Evolutionary conservation across 345 rosid species (phyloP).

Genomic region (Corymbia maculata): DNA sequence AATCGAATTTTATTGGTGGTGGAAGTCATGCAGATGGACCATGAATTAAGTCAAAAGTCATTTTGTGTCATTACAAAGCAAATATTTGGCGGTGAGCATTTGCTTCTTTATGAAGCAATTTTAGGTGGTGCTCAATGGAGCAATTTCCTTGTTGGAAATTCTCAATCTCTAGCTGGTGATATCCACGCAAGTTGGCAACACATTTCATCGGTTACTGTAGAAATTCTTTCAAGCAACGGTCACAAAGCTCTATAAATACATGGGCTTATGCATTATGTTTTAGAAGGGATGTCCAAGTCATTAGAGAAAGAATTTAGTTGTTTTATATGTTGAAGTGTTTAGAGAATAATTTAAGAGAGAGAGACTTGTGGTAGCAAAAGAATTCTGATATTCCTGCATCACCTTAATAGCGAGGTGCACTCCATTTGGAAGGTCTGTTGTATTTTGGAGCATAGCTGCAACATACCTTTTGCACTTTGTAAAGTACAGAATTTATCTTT

Average conservation of each 20-base stretch:
- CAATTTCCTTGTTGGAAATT: neutral
- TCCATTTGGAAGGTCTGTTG: neutral
- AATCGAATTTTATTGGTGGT: neutral
- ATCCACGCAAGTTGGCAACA: neutral
- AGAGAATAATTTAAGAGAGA: neutral
- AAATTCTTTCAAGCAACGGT: too few species aligned
- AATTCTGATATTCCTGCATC: neutral
- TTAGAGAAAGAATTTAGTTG: neutral
- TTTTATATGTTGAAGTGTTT: neutral
- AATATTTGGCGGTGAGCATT: neutral
- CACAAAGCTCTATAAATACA: neutral
- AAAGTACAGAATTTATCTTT: neutral
- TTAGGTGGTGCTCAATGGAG: neutral
- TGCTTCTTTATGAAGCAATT: neutral
- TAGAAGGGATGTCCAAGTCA: neutral
- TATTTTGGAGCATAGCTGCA: neutral
- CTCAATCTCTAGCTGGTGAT: neutral
- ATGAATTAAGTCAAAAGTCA: neutral
- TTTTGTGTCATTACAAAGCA: neutral
- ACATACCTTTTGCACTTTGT: neutral
- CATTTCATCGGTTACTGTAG: neutral
- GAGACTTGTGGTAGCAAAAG: neutral
- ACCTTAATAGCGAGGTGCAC: neutral
- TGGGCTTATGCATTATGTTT: neutral
- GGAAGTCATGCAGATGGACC: neutral